phyloP scores from a whole-genome alignment of 2,329 filamentous ascomycete species.

The Colletotrichum lentis region DNA sequence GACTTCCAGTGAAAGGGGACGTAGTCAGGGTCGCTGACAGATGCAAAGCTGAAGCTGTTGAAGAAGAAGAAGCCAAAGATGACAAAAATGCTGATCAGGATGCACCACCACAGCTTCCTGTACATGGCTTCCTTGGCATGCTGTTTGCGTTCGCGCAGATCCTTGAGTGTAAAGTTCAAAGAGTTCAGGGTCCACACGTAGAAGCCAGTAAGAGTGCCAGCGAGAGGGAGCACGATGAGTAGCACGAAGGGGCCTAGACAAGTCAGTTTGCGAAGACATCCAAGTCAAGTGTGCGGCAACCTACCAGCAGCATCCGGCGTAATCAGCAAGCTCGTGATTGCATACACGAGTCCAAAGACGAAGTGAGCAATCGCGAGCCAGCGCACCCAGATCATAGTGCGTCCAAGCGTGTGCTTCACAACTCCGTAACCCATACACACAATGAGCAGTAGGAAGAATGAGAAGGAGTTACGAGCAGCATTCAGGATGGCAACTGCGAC shows the following conservation, averaged over 20 bases:
- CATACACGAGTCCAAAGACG: slow-evolving; percentile 92
- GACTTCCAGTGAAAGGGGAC: slow-evolving; percentile 98
- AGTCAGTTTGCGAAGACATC: slow-evolving; percentile 21
- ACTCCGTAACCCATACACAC: slow-evolving; percentile 99
- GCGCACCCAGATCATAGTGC: slow-evolving; percentile 93
- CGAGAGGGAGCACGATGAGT: slow-evolving; percentile 90
- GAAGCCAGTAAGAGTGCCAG: slow-evolving; percentile 91
- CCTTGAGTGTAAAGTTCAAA: slow-evolving; percentile 92
- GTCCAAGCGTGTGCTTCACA: slow-evolving; percentile 90
- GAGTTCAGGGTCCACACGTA: slow-evolving; percentile 99
- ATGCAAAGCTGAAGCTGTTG: slow-evolving; percentile 95
- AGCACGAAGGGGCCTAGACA: slow-evolving; percentile 80
- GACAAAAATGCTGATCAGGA: slow-evolving; percentile 88
- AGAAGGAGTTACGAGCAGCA: slow-evolving; percentile 94
- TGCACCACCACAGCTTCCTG: slow-evolving; percentile 98
- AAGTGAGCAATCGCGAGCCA: slow-evolving; percentile 93
- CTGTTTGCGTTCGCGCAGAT: slow-evolving; percentile 93
- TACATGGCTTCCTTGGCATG: slow-evolving; percentile 95
- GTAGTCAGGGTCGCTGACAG: slow-evolving; percentile 83
- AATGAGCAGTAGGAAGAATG: slow-evolving; percentile 96
- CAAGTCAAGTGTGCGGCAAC: slow-evolving; percentile 39
- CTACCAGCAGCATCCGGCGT: slow-evolving; percentile 83
- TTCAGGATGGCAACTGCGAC: slow-evolving; percentile 93
- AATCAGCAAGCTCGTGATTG: slow-evolving; percentile 86
- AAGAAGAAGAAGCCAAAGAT: slow-evolving; percentile 99